Conservation (phyloP, 768 basidiomycete genomes). For the Podaxis rugospora region DNA sequence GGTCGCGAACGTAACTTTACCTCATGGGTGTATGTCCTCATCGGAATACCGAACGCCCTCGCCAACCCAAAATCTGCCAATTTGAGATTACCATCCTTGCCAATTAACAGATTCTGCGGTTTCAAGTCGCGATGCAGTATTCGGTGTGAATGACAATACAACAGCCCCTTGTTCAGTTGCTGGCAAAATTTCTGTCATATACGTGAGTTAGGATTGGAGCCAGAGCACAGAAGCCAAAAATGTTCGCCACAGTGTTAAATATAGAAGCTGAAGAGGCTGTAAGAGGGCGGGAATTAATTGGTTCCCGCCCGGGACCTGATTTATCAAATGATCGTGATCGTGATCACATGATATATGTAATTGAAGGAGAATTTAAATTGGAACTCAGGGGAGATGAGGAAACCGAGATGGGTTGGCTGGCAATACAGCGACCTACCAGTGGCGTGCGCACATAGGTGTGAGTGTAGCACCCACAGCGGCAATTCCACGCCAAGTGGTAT, state of each 20-base stretch:
- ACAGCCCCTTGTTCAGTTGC: slow-evolving; percentile 86
- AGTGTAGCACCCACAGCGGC: too few relatives aligned
- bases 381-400: too few relatives aligned
- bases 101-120: slow-evolving; percentile 93
- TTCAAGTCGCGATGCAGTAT: slow-evolving; percentile 98
- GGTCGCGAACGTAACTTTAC: slow-evolving; percentile 32
- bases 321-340: slow-evolving; percentile 20
- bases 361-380: background rate
- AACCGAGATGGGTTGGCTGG: too few relatives aligned
- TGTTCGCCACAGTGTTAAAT: background rate
- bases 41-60: slow-evolving; percentile 95
- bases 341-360: slow-evolving; percentile 26
- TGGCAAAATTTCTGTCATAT: slow-evolving; percentile 84
- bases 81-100: slow-evolving; percentile 86
- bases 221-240: background rate
- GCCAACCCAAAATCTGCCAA: slow-evolving; percentile 96
- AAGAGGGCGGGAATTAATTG: too few relatives aligned
- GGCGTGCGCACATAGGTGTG: too few relatives aligned
- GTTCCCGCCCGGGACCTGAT: background rate
- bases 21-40: slow-evolving; percentile 98
- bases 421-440: too few relatives aligned
- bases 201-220: slow-evolving; percentile 3
- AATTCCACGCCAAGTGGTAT: background rate
- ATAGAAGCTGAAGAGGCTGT: background rate
- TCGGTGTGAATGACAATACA: slow-evolving; percentile 93